Evolutionary conservation across 345 rosid genomes (phyloP), one percentile per base, ranked within the genome.

Genomic region (Citrus australasica): DNA sequence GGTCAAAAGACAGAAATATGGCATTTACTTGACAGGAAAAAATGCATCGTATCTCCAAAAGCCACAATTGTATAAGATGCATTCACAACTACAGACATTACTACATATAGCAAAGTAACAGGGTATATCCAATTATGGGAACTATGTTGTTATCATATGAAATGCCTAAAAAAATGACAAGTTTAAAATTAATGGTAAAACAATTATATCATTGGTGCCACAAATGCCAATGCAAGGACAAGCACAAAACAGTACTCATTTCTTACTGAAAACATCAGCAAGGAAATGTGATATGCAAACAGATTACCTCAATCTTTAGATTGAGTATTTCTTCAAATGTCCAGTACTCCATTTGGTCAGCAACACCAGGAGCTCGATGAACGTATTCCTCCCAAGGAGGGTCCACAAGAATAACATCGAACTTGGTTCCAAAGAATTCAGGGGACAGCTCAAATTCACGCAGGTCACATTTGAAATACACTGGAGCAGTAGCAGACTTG

Each of bases 341-440:
- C 99, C 99, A 96, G 85, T 96, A 96, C 79, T 96, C 99, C 90
- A 91, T 89, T 82, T 92, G 94, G 87, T 96, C 99, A 70, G 97
- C 92, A 78, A 90, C 97, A 80, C 99, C 99, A 81, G 98, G 99
- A 82, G 99, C 99, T 48, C 98, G 90, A 82, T 96, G 99, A 80
- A 92, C 99, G 83, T 96, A 96, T 83, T 96, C 99, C 83, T 96
- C 99, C 99, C 98, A 96, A 11, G 99, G 99, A 60, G 99, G 99
- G 76, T 96, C 99, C 69, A 96, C 91, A 80, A 96, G 95, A 80
- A 96, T 96, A 58, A 96, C 99, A 87, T 96, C 99, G 77, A 96
- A 96, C 91, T 96, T 96, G 73, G 97, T 90, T 75, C 97, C 97
- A 77, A 96, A 94, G 82, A 91, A 88, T 80, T 96, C 99, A 0